Evolutionary conservation across 805 yeast species (phyloP).

Genomic region (Helenozyma rhizophorensis): DNA sequence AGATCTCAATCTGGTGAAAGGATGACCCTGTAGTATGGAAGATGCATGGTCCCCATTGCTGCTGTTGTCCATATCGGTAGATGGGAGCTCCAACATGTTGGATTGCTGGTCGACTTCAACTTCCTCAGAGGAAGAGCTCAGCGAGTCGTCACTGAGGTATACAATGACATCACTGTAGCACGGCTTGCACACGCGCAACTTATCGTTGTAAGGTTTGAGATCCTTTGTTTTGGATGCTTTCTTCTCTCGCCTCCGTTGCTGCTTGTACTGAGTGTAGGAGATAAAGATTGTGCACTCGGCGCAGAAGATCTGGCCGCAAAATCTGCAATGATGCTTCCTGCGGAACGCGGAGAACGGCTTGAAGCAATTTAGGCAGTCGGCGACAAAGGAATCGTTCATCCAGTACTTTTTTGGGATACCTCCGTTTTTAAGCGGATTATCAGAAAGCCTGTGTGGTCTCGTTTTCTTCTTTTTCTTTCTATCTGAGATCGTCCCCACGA

Average conservation of each 20-base stretch:
- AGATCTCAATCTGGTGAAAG: constrained; percentile 27
- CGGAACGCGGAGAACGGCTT: constrained; percentile 78
- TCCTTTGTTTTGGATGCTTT: constrained; percentile 9
- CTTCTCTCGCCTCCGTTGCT: constrained; percentile 27
- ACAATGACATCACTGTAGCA: constrained; percentile 72
- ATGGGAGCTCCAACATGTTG: not conserved
- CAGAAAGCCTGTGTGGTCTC: constrained; percentile 27
- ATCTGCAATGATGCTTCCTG: constrained; percentile 90
- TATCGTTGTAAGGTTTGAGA: constrained; percentile 51
- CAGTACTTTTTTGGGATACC: constrained; percentile 78
- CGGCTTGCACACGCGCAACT: constrained; percentile 70
- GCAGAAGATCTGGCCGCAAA: constrained; percentile 95
- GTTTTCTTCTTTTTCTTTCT: constrained; percentile 20
- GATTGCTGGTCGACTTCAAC: constrained; percentile 14
- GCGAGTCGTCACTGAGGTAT: constrained; percentile 63
- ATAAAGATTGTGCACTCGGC: constrained; percentile 68
- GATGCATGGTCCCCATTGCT: too few species aligned
- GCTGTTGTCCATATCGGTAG: too few species aligned
- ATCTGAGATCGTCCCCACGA: constrained; percentile 13
- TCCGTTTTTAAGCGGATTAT: constrained; percentile 42
- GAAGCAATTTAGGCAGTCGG: constrained; percentile 82
- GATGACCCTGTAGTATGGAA: constrained; percentile 19
- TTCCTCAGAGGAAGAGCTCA: constrained; percentile 23
- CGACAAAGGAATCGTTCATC: constrained; percentile 93
- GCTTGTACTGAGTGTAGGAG: constrained; percentile 53